Percentiles rank a stretch among this genome's conserved stretches.
Conservation (phyloP, 495 filamentous ascomycete species). For the Neurospora terricola region DNA sequence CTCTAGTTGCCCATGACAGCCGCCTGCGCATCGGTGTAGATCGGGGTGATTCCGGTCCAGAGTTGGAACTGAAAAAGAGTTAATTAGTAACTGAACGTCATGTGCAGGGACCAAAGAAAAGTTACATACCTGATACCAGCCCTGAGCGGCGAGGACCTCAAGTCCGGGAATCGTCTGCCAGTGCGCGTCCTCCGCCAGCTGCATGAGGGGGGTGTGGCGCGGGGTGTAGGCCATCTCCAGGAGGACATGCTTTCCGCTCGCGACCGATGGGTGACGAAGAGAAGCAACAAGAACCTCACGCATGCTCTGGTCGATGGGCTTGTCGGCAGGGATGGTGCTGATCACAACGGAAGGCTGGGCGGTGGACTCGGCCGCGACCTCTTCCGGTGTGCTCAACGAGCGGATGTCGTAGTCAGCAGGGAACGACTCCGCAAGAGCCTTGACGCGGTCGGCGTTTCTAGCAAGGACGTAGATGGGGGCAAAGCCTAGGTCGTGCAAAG, state of each 20-base stretch:
- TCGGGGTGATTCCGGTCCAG: constrained; percentile 69
- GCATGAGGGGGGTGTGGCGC: constrained; percentile 71
- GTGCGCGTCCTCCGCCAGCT: constrained; percentile 66
- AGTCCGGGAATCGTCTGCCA: constrained; percentile 82
- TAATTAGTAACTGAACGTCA: constrained; percentile 5
- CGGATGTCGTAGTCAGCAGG: constrained; percentile 64
- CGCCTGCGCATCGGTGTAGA: constrained; percentile 53
- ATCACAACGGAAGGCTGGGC: constrained; percentile 62
- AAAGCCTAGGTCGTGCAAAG: constrained; percentile 74
- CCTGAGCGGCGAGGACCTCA: constrained; percentile 86
- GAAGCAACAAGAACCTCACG: constrained; percentile 54
- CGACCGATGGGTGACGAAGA: constrained; percentile 38
- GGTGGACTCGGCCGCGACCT: constrained; percentile 33
- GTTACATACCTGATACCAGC: constrained; percentile 54
- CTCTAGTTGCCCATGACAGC: constrained; percentile 32
- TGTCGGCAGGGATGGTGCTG: constrained; percentile 84
- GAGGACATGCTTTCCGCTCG: constrained; percentile 39
- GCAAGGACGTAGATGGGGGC: constrained; percentile 81
- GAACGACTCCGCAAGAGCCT: constrained; percentile 60
- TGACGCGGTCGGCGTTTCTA: constrained; percentile 57
- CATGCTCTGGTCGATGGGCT: constrained; percentile 66
- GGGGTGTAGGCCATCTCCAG: constrained; percentile 98
- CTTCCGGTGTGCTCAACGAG: constrained; percentile 44
- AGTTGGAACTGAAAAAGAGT: constrained; percentile 47
- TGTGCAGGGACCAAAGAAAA: neutral